Evolutionary conservation across 371 early-diverging fungal species (phyloP).

Genomic region (Apophysomyces trapeziformis): DNA sequence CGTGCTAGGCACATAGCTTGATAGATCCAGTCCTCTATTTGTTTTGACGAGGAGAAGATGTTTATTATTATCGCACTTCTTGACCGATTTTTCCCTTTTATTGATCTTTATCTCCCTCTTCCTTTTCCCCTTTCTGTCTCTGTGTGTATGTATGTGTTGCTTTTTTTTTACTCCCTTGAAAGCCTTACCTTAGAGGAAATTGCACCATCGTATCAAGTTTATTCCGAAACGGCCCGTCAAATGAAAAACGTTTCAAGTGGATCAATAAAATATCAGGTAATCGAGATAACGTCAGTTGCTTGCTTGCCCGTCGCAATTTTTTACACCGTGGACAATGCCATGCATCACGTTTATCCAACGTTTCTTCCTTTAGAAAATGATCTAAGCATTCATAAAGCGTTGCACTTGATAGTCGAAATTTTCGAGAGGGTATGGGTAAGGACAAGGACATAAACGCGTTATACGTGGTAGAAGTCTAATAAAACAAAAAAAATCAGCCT

Average conservation of each 20-base stretch:
- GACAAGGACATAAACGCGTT: conserved; percentile 86
- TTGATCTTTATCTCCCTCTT: too few relatives aligned
- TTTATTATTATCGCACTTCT: background rate
- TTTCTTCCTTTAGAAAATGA: conserved; percentile 74
- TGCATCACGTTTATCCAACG: conserved; percentile 79
- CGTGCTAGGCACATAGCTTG: conserved; percentile 14
- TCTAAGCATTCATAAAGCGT: conserved; percentile 75
- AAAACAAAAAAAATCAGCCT: background rate
- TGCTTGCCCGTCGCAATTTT: conserved; percentile 64
- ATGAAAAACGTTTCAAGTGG: conserved; percentile 87
- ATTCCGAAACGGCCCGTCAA: conserved; percentile 82
- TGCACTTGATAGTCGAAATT: conserved; percentile 27
- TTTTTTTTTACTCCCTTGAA: too few relatives aligned
- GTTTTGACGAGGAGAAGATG: background rate
- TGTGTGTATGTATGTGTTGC: background rate
- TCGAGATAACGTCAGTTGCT: conserved; percentile 69
- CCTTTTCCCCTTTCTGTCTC: background rate
- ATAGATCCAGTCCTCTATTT: conserved; percentile 24
- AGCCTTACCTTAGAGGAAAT: conserved; percentile 63
- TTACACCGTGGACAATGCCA: conserved; percentile 85
- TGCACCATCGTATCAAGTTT: conserved; percentile 83
- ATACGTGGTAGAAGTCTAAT: conserved; percentile 51
- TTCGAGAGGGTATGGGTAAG: conserved; percentile 73
- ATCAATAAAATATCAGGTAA: conserved; percentile 82
- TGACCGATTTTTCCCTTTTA: too few relatives aligned